Evolutionary conservation across 2,329 filamentous ascomycete genomes (phyloP).

Genomic region (Aureobasidium sp.): DNA sequence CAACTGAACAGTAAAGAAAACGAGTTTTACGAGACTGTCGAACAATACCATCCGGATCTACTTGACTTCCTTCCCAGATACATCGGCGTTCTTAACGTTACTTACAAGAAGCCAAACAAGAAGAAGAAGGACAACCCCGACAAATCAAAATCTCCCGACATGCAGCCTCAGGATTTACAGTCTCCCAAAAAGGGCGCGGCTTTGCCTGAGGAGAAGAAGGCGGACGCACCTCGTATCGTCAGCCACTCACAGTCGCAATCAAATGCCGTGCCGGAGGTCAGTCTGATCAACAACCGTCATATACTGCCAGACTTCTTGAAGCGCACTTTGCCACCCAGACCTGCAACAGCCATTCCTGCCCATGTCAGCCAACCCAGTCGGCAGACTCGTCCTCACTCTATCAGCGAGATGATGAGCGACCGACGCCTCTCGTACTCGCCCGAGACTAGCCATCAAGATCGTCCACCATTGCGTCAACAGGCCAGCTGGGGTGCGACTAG

Average conservation of each 20-base stretch:
- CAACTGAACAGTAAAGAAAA: conserved; percentile 97
- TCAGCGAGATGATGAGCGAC: conserved; percentile 12
- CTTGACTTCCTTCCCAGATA: conserved; percentile 90
- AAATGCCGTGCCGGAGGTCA: conserved; percentile 71
- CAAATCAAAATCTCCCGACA: conserved; percentile 7
- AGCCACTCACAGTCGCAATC: conserved; percentile 72
- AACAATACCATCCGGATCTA: conserved; percentile 80
- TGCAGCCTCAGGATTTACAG: neutral
- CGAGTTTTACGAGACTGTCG: conserved; percentile 95
- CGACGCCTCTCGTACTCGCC: conserved; percentile 12
- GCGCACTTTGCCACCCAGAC: conserved; percentile 44
- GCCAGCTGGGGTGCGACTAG: conserved; percentile 80
- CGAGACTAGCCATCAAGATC: conserved; percentile 17
- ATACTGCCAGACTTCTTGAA: conserved; percentile 83
- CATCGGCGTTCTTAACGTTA: conserved; percentile 93
- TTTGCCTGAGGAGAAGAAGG: conserved; percentile 4
- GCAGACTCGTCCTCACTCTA: conserved; percentile 13
- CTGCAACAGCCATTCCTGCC: conserved; percentile 17
- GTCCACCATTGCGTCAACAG: conserved; percentile 40
- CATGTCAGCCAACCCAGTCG: neutral
- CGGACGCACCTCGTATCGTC: conserved; percentile 44
- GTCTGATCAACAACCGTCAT: conserved; percentile 88
- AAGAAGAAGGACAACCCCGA: conserved; percentile 29
- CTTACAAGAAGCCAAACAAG: conserved; percentile 72
- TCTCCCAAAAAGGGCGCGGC: conserved; percentile 8